A percentile compares a stretch with the other conserved stretches of the same genome.
Conservation (phyloP, 371 early-diverging fungal species). For the Circinella minor region DNA sequence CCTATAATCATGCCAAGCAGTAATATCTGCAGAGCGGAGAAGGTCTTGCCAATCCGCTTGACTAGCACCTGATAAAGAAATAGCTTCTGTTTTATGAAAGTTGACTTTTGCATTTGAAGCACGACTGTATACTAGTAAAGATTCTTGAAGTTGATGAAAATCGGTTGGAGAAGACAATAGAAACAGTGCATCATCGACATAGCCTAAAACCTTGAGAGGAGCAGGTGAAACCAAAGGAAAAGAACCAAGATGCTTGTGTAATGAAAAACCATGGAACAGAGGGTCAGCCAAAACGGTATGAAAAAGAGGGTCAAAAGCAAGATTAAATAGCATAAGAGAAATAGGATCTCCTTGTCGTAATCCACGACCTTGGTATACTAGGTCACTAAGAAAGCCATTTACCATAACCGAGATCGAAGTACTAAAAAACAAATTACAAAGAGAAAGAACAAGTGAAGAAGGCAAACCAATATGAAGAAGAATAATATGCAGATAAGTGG, state of each 20-base stretch:
- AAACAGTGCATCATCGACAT: conserved; percentile 16
- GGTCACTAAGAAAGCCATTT: conserved; percentile 17
- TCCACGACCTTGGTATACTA: conserved; percentile 15
- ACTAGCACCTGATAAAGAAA: background rate
- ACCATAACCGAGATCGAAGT: conserved; percentile 23
- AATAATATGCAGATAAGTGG: background rate
- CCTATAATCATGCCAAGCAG: background rate
- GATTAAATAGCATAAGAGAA: conserved; percentile 24
- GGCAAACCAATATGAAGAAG: conserved; percentile 10
- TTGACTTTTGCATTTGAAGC: conserved; percentile 20
- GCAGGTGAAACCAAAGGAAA: background rate
- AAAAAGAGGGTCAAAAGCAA: conserved; percentile 27
- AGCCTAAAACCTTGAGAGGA: background rate
- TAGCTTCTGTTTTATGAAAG: conserved; percentile 1
- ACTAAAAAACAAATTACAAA: conserved; percentile 7
- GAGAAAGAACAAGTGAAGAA: background rate
- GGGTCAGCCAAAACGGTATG: background rate
- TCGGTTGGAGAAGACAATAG: conserved; percentile 5
- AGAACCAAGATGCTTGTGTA: no score
- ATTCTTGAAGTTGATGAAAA: background rate
- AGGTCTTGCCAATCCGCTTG: background rate
- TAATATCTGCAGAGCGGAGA: background rate
- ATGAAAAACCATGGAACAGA: background rate
- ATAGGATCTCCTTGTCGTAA: conserved; percentile 26
- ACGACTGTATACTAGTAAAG: background rate